Evolutionary conservation across 805 yeast species (phyloP), one percentile per base, ranked within the genome.

Genomic region (Ogataea thermomethanolica): DNA sequence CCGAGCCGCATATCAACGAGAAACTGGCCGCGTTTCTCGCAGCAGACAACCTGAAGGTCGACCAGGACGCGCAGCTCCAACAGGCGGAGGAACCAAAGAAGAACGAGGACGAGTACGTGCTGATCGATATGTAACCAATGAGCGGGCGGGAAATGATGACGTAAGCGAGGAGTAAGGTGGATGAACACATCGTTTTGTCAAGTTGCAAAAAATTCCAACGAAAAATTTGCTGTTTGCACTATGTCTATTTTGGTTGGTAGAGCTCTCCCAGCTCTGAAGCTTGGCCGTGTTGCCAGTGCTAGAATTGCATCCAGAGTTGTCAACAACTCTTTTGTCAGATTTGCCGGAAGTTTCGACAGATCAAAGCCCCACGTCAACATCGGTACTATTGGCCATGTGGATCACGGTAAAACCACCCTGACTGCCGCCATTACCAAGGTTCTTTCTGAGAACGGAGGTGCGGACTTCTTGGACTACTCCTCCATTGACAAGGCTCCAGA

Each of bases 371-470:
- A 91, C 65, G 82, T 91, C 55, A 91, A 91, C 71, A 78, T 91
- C 56, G 99, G 98, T 73, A 91, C 98, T 64, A 91, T 91, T 66
- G 98, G 98, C 54, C 98, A 91, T 68, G 98, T 91, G 53, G 99
- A 91, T 74, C 98, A 91, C 71, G 99, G 99, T 69, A 91, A 91
- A 73, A 90, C 98, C 58, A 90, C 98, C 41, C 76, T 91, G 63
- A 93, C 99, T 46, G 99, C 98, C 52, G 98, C 98, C 59, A 90
- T 91, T 75, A 91, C 98, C 71, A 91, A 93, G 75, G 90, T 87
- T 45, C 76, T 91, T 50, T 75, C 97, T 37, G 79, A 75, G 56
- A 74, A 76, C 58, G 97, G 96, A 61, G 95, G 95, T 64, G 98
- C 98, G 51, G 74, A 71, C 58, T 91, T 93, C 77, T 75, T 89